Percentiles rank a stretch among this genome's conserved stretches.
Evolutionary conservation across 169 alveolate genomes (phyloP).

Genomic region (Neospora caninum): DNA sequence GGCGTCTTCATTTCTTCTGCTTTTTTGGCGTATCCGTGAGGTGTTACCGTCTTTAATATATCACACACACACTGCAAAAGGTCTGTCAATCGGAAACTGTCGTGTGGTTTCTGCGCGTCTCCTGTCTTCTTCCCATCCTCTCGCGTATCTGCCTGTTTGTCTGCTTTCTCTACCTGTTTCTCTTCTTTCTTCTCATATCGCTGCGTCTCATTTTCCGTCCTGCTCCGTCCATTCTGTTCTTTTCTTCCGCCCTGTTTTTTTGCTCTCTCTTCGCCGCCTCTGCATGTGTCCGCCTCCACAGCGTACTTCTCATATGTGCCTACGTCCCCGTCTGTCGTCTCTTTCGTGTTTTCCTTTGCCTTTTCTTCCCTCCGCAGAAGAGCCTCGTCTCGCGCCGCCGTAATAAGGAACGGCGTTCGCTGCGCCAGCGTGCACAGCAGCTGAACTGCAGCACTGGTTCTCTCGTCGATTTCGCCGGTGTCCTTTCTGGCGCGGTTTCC

Average conservation of each 20-base stretch:
- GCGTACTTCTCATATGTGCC: not conserved
- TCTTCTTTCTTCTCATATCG: not conserved
- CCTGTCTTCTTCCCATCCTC: not conserved
- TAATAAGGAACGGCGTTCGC: not conserved
- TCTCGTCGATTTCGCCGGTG: not conserved
- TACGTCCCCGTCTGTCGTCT: too few relatives aligned
- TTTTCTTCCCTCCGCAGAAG: not conserved
- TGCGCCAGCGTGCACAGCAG: conserved; percentile 6
- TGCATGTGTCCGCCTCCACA: not conserved
- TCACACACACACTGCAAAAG: not conserved
- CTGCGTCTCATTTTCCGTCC: not conserved
- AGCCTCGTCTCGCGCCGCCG: not conserved
- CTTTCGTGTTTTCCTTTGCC: not conserved
- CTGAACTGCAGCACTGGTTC: not conserved
- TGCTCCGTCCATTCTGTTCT: not conserved
- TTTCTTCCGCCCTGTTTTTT: too few relatives aligned
- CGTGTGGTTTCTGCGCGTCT: not conserved
- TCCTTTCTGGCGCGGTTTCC: not conserved
- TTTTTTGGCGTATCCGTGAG: not conserved
- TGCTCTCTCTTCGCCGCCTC: not conserved
- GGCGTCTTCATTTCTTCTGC: not conserved
- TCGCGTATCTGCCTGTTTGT: not conserved
- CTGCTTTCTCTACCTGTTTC: not conserved
- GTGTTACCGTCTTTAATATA: not conserved
- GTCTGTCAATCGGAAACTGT: not conserved